phyloP scores from a whole-genome alignment of 768 basidiomycete species.

The Tulasnella sp. region DNA sequence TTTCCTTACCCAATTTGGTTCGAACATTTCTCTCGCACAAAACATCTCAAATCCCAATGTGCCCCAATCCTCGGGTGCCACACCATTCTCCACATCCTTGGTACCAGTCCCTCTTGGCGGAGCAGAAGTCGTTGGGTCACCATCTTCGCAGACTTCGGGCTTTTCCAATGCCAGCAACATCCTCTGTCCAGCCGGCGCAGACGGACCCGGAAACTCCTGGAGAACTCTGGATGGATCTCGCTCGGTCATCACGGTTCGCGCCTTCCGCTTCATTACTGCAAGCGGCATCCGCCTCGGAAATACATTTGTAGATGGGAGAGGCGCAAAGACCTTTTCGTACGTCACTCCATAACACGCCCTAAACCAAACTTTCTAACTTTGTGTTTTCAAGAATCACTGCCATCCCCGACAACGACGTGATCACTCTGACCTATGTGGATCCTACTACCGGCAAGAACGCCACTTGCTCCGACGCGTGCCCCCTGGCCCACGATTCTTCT shows the following conservation, averaged over 20 bases:
- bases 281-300: slow-evolving; percentile 86
- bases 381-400: slow-evolving; percentile 58
- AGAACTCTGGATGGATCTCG: slow-evolving; percentile 61
- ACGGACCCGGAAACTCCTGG: slow-evolving; percentile 78
- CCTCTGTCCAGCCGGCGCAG: slow-evolving; percentile 79
- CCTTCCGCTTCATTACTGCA: slow-evolving; percentile 64
- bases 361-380: not conserved
- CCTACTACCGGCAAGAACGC: slow-evolving; percentile 61
- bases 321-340: slow-evolving; percentile 85
- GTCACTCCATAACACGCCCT: slow-evolving; percentile 25
- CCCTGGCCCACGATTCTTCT: slow-evolving; percentile 65
- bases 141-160: slow-evolving; percentile 51
- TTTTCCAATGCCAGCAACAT: slow-evolving; percentile 60
- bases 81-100: slow-evolving; percentile 82
- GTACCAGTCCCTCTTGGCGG: slow-evolving; percentile 63
- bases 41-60: slow-evolving; percentile 75
- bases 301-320: slow-evolving; percentile 70
- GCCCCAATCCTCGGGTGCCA: slow-evolving; percentile 71
- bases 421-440: slow-evolving; percentile 69
- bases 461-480: slow-evolving; percentile 73
- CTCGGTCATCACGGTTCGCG: slow-evolving; percentile 67
- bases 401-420: slow-evolving; percentile 81
- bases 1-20: slow-evolving; percentile 67
- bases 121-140: slow-evolving; percentile 48
- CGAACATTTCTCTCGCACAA: slow-evolving; percentile 37